Evolutionary conservation across 768 basidiomycete genomes (phyloP).

Genomic region (Exsudoporus frostii): DNA sequence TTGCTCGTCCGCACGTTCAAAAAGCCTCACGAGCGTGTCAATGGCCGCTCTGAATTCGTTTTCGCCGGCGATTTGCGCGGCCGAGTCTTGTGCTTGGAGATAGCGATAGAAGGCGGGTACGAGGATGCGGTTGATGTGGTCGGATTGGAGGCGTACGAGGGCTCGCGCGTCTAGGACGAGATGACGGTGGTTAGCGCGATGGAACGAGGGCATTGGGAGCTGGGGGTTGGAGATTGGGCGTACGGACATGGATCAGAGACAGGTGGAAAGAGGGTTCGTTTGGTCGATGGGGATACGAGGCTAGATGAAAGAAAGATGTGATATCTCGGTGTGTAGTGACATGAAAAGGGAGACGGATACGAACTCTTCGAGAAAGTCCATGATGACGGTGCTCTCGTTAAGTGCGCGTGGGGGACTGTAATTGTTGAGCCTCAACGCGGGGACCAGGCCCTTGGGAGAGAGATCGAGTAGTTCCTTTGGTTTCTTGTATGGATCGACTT

Average conservation of each 20-base stretch:
- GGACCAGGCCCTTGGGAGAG: constrained; percentile 81
- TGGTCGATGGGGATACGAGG: constrained; percentile 46
- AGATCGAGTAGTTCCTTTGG: constrained; percentile 74
- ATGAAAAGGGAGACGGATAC: constrained; percentile 12
- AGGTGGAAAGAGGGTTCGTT: constrained; percentile 56
- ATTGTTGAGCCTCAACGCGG: constrained; percentile 55
- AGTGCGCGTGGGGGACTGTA: constrained; percentile 57
- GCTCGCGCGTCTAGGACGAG: constrained; percentile 55
- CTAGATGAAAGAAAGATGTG: constrained; percentile 26
- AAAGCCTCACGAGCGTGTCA: constrained; percentile 47
- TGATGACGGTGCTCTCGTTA: constrained; percentile 77
- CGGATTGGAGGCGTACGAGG: constrained; percentile 62
- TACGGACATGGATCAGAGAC: constrained; percentile 55
- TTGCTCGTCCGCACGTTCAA: constrained; percentile 50
- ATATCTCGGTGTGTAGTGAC: neutral
- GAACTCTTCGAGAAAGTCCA: constrained; percentile 78
- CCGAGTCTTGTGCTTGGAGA: constrained; percentile 62
- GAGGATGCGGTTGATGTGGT: constrained; percentile 60
- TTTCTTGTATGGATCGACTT: constrained; percentile 83
- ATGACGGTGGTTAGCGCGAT: neutral
- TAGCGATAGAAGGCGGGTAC: constrained; percentile 74
- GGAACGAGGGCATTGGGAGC: too few species aligned
- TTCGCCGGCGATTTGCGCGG: constrained; percentile 48
- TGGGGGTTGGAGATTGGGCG: neutral
- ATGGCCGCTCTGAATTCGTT: constrained; percentile 55